These are phyloP conservation scores for Boletus hoseneyae DNA, from an alignment of 1,284 basidiomycete genomes.

Conservation along the genomic window DNA sequence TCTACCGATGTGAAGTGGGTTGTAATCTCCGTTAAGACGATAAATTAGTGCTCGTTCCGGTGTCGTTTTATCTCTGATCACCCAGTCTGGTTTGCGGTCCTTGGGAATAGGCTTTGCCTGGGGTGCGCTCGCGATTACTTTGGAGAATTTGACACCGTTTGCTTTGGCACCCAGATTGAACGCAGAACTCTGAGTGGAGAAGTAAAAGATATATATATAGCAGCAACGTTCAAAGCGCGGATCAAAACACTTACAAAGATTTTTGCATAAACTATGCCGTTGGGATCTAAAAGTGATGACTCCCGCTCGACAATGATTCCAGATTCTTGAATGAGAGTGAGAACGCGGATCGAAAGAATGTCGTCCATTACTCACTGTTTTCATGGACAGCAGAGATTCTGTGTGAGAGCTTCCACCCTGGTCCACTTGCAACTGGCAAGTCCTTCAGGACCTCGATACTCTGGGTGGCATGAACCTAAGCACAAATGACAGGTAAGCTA, in stretches of 20 bases:
- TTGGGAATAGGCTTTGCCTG: conserved; percentile 67
- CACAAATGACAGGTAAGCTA: background rate
- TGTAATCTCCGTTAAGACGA: conserved; percentile 82
- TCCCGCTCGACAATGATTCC: conserved; percentile 74
- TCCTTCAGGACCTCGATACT: conserved; percentile 71
- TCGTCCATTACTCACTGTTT: conserved; percentile 53
- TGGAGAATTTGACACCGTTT: conserved; percentile 64
- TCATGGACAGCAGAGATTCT: conserved; percentile 66
- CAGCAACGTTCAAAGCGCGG: background rate
- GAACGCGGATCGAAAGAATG: background rate
- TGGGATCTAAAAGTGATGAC: conserved; percentile 56
- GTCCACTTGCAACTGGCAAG: conserved; percentile 61
- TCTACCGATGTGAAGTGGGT: conserved; percentile 78
- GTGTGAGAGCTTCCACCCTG: conserved; percentile 62
- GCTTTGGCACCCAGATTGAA: conserved; percentile 77
- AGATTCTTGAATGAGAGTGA: conserved; percentile 47
- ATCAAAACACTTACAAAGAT: conserved; percentile 53
- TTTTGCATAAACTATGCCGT: conserved; percentile 64
- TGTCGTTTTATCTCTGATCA: conserved; percentile 65
- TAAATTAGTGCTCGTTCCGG: conserved; percentile 76
- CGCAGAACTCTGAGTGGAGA: conserved; percentile 50
- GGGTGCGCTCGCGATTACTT: conserved; percentile 64
- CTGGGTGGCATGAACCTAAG: conserved; percentile 69
- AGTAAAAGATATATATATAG: background rate
- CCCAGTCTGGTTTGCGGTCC: conserved; percentile 64